phyloP scores from a whole-genome alignment of 1,284 basidiomycete genomes.

The Ustilago trichophora region DNA sequence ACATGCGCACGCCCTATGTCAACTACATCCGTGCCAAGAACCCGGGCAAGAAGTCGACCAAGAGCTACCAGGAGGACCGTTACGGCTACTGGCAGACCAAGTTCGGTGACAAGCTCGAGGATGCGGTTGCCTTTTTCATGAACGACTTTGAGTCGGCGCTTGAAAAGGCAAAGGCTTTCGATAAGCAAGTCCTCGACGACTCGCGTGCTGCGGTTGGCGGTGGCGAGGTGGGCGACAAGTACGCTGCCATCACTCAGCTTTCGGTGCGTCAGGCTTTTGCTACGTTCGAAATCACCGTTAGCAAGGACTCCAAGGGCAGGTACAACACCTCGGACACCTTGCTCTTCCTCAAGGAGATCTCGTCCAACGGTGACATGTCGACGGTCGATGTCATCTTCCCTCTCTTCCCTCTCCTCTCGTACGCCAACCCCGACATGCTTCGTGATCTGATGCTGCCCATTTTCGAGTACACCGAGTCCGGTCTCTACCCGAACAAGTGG shows the following conservation, averaged over 20 bases:
- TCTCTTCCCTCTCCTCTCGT: constrained; percentile 71
- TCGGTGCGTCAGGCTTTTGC: constrained; percentile 61
- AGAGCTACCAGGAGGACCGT: constrained; percentile 57
- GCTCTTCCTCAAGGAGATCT: constrained; percentile 63
- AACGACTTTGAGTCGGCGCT: constrained; percentile 76
- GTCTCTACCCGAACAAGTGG: constrained; percentile 66
- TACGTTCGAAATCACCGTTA: constrained; percentile 61
- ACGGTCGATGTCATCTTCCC: constrained; percentile 65
- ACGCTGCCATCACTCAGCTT: constrained; percentile 62
- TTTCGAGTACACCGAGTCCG: constrained; percentile 68
- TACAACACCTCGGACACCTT: constrained; percentile 67
- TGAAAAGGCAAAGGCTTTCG: constrained; percentile 67
- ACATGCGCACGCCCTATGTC: constrained; percentile 58
- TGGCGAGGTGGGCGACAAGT: constrained; percentile 57
- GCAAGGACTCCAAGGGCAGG: constrained; percentile 38
- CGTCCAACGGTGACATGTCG: constrained; percentile 65
- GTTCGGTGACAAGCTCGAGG: constrained; percentile 64
- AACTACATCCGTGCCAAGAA: constrained; percentile 56
- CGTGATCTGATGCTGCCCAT: constrained; percentile 74
- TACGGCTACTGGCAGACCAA: constrained; percentile 63
- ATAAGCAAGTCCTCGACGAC: constrained; percentile 57
- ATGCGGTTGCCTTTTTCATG: constrained; percentile 67
- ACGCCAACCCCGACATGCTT: constrained; percentile 70
- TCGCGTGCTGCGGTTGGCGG: constrained; percentile 54
- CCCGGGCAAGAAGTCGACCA: constrained; percentile 38